Percentiles rank a stretch among this genome's conserved stretches.
These are phyloP conservation scores for Purshia tridentata DNA, from an alignment of 306 rosid species.

Conservation along the genomic window DNA sequence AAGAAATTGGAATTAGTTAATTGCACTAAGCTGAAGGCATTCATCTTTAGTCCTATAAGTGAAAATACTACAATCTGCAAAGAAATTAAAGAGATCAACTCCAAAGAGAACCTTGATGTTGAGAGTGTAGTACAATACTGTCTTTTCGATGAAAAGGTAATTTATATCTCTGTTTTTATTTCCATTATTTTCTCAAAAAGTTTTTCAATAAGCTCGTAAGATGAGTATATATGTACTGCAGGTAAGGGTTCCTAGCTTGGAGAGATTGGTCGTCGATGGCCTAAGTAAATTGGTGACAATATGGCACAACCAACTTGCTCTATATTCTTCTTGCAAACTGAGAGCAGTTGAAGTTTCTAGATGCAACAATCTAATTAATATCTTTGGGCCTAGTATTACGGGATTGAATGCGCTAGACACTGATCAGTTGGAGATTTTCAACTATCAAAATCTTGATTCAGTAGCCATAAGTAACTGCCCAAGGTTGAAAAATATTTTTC, in stretches of 20 bases:
- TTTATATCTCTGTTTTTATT: background rate
- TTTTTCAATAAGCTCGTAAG: background rate
- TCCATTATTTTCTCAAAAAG: background rate
- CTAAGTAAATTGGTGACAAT: background rate
- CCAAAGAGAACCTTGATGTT: background rate
- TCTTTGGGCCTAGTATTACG: background rate
- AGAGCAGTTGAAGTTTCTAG: background rate
- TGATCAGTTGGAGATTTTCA: background rate
- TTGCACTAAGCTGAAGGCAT: background rate
- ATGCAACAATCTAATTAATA: background rate
- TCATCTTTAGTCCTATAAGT: background rate
- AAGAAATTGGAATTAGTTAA: rapidly evolving
- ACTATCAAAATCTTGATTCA: background rate
- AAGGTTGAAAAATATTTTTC: conserved; percentile 24
- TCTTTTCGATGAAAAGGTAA: background rate
- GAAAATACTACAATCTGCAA: background rate
- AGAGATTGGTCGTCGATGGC: background rate
- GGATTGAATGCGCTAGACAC: conserved; percentile 3
- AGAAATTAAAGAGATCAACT: background rate
- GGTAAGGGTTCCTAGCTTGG: conserved; percentile 1
- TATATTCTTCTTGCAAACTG: background rate
- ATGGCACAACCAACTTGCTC: conserved; percentile 17
- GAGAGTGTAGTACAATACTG: background rate
- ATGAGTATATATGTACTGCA: background rate
- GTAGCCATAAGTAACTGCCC: too few relatives aligned